Evolutionary conservation across 164 flowering plant genomes (phyloP), one percentile per base, ranked within the genome.

Genomic region (Malania oleifera): DNA sequence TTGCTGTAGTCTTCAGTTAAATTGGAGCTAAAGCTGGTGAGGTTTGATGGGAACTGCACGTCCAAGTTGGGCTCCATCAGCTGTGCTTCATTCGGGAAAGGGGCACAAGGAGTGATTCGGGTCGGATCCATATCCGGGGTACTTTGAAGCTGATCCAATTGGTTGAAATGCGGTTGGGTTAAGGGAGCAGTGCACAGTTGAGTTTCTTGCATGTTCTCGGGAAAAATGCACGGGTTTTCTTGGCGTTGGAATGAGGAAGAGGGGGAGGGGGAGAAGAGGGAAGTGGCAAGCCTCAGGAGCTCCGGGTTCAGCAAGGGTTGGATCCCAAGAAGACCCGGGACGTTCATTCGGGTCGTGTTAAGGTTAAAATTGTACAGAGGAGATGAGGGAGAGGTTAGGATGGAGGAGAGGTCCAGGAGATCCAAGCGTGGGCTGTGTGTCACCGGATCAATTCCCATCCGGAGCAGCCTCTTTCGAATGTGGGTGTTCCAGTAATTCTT

Each of bases 401-500:
- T 60, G 0, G 93, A 80, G 26, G 93, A 85, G 57, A 87, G 74
- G 56, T 89, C 95, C 5, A 89, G 73, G 46, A 86, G 88, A 68
- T 89, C 96, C 0, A 87, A 77, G 1, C 96, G 78, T 6, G 91
- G 96, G 45, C 69, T 74, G 47, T 92, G 96, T 7, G 96, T 89
- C 19, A 87, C 91, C 0, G 98, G 98, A 57, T 92, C 98, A 26
- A 92, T 85, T 38, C 98, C 98, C 91, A 82, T 85, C 34, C 95
- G 63, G 0, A 89, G 82, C 15, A 92, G 89, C 79, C 81, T 79
- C 62, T 92, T 92, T 19, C 98, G 57, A 25, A 92, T 89, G 80
- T 83, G 95, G 26, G 98, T 91, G 77, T 91, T 91, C 98, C 98
- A 91, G 64, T 82, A 91, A 75, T 91, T 91, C 75, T 91, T 91